phyloP scores from a whole-genome alignment of 2,329 filamentous ascomycete genomes.

The Alternaria postmessia region DNA sequence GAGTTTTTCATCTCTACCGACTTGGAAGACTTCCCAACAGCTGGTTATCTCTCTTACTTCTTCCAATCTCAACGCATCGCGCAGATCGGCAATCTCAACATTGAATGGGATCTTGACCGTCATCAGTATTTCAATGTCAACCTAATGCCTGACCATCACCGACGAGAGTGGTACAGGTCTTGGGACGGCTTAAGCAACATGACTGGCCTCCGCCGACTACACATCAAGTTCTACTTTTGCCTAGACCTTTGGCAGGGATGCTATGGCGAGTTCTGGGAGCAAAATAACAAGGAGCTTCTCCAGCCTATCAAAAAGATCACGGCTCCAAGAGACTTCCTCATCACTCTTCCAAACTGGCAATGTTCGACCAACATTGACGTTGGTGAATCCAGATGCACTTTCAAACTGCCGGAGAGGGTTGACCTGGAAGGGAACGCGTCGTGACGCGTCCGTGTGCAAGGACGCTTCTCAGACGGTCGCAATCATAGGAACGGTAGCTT shows the following conservation, averaged over 20 bases:
- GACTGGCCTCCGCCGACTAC: conserved; percentile 27
- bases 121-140: conserved; percentile 13
- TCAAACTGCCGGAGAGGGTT: conserved; percentile 13
- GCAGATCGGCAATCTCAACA: conserved; percentile 23
- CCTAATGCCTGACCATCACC: conserved; percentile 1
- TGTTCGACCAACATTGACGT: conserved; percentile 21
- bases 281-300: conserved; percentile 19
- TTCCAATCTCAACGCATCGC: conserved; percentile 30
- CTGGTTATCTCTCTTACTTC: conserved; percentile 28
- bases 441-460: not conserved
- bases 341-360: conserved; percentile 26
- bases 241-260: conserved; percentile 8
- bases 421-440: not conserved
- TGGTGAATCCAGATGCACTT: conserved; percentile 17
- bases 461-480: not conserved
- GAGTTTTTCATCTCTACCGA: conserved; percentile 26
- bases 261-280: conserved; percentile 24
- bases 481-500: not conserved
- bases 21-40: conserved; percentile 19
- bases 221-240: conserved; percentile 20
- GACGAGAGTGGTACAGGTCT: conserved; percentile 21
- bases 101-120: conserved; percentile 28
- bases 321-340: conserved; percentile 20
- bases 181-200: conserved; percentile 27
- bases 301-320: conserved; percentile 23